A percentile compares a stretch with the other conserved stretches of the same genome.
Conservation (phyloP, 495 filamentous ascomycete genomes). For the Penicillium cataractarum region DNA sequence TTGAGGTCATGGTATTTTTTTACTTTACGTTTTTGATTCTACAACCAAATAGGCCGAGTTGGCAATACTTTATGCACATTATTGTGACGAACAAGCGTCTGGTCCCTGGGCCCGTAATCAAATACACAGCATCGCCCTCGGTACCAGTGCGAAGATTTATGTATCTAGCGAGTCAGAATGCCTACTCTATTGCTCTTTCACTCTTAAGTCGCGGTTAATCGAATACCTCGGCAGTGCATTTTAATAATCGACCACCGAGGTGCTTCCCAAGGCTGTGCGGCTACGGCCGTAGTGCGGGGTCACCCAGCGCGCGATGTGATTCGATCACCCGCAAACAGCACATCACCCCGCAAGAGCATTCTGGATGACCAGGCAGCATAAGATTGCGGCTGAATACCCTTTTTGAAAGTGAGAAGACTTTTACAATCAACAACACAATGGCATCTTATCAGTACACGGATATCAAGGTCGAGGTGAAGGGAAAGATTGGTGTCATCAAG, state of each 20-base stretch:
- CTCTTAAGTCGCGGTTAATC: no score
- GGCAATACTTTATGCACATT: background rate
- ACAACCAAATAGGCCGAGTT: background rate
- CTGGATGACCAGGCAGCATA: background rate
- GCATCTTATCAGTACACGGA: constrained; percentile 18
- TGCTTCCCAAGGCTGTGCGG: background rate
- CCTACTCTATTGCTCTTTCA: no score
- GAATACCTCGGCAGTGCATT: background rate
- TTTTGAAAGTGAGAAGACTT: background rate
- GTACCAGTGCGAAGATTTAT: no score
- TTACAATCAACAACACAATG: background rate
- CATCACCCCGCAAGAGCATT: background rate
- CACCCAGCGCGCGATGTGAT: background rate
- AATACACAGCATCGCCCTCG: no score
- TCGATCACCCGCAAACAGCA: background rate
- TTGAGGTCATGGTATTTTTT: background rate
- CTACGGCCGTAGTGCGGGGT: constrained; percentile 2
- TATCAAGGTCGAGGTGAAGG: constrained; percentile 19
- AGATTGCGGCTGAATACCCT: background rate
- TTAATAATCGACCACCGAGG: background rate
- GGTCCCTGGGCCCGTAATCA: no score
- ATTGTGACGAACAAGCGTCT: background rate
- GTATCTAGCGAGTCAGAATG: no score
- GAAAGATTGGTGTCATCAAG: constrained; percentile 28
- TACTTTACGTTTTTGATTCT: background rate